Conservation (phyloP, 495 filamentous ascomycete genomes). For the Terfezia boudieri region DNA sequence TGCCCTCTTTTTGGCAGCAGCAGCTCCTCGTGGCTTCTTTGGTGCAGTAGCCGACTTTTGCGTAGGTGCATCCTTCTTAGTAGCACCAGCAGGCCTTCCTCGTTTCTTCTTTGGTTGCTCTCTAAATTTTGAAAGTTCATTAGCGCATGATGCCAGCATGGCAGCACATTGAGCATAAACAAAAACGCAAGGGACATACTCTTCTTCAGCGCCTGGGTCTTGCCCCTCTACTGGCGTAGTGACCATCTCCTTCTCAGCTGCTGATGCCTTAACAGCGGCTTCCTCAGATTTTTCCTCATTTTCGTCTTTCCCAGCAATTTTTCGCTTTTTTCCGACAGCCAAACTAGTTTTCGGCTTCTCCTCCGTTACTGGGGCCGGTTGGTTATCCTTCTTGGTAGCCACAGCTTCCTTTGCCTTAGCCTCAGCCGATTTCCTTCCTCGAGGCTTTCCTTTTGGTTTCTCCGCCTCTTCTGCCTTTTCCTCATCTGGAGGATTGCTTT, state of each 20-base stretch:
- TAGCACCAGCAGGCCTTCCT: constrained; percentile 7
- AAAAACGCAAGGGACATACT: background rate
- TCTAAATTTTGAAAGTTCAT: background rate
- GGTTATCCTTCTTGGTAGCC: constrained; percentile 2
- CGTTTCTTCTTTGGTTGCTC: constrained; percentile 15
- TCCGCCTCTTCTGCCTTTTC: constrained; percentile 5
- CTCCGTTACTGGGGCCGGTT: background rate
- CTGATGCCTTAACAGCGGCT: background rate
- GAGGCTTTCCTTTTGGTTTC: background rate
- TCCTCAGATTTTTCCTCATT: constrained; percentile 4
- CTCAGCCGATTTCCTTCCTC: constrained; percentile 1
- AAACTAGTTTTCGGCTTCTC: constrained; percentile 6
- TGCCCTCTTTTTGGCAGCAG: too few species aligned
- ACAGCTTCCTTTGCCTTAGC: constrained; percentile 5
- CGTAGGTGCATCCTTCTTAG: background rate
- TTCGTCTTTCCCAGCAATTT: constrained; percentile 4
- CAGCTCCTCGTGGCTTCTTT: background rate
- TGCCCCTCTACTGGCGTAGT: background rate
- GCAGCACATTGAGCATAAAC: background rate
- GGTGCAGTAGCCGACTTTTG: background rate
- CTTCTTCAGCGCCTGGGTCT: background rate
- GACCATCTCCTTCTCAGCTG: background rate
- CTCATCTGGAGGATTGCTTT: constrained; percentile 5
- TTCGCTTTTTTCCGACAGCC: constrained; percentile 6
- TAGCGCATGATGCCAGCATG: background rate